Base-by-base conservation (phyloP, 768 basidiomycete genomes). In the Naganishia randhawae region DNA sequence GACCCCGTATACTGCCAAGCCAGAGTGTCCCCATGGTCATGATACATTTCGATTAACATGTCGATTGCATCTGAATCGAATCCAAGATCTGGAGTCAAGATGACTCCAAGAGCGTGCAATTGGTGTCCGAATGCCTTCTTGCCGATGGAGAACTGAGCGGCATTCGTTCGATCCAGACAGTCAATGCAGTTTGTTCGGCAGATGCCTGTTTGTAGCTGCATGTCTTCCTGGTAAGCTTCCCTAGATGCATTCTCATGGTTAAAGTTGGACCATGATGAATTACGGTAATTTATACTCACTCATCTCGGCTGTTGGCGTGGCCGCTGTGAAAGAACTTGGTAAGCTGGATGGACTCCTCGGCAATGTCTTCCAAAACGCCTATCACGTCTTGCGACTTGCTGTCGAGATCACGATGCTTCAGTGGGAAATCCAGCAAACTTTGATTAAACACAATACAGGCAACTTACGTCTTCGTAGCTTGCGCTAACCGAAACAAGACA, bases 41-140 rank as follows among this genome's bases (percentile, higher is more conserved):
- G 92, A 78, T 94, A 97, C 93, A 99, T 97, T 65, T 96, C 92
- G 3, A 93, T 98, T 72, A 99, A 76, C 86, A 98, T 93, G 77
- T 94, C 92, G 45, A 94, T 90, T 0, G 92, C 93, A 78, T 95
- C 94, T 11, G 90, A 92, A 74, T 95, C 92, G 75, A 95, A 95
- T 0, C 87, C 85, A 41, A 99, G 82, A 74, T 92, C 87, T 0
- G 95, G 93, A 67, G 83, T 87, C 22, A 88, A 86, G 9, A 96
- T 87, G 17, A 98, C 84, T 0, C 96, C 96, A 3, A 99, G 86
- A 0, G 93, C 94, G 77, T 95, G 91, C 9, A 99, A 83, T 77
- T 99, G 96, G 78, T 97, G 93, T 0, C 93, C 94, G 19, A 99
- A 82, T 0, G 90, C 96, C 25, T 90, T 87, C 78, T 96, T 95